Evolutionary conservation across 1,139 yeast genomes (phyloP), one percentile per base, ranked within the genome.

Genomic region (Pichia sp.): DNA sequence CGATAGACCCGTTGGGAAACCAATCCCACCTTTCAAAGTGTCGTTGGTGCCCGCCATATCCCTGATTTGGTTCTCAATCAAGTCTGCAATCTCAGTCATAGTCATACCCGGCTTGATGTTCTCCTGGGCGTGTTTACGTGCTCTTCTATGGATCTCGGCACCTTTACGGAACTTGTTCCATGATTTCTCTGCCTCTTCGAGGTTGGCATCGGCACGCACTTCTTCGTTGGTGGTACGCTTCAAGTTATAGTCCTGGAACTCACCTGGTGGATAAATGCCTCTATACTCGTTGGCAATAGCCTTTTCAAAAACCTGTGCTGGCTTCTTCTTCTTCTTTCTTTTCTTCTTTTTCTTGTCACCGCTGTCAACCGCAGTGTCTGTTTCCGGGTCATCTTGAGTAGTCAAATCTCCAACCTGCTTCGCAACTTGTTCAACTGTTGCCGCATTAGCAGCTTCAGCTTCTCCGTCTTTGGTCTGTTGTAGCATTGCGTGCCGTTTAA

Each of bases 1-100:
- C 0, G 97, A 89, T 51, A 95, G 79, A 54, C 99, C 99, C 10
- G 98, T 90, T 47, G 99, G 99, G 77, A 93, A 93, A 2, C 98
- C 99, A 65, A 92, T 82, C 45, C 99, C 99, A 11, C 92, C 95
- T 57, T 81, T 78, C 52, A 84, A 79, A 52, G 84, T 84, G 61
- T 85, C 85, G 51, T 80, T 84, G 0, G 69, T 64, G 26, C 63
- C 69, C 15, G 93, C 80, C 63, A 87, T 82, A 4, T 83, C 80
- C 64, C 98, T 79, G 2, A 89, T 87, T 0, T 93, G 81, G 67
- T 90, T 82, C 70, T 95, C 99, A 66, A 93, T 87, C 60, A 86
- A 75, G 67, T 93, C 90, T 15, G 96, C 97, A 62, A 95, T 82
- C 59, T 90, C 96, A 38, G 82, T 86, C 84, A 90, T 87, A 31